Base-by-base conservation (phyloP, 768 basidiomycete genomes). In the Mycena pura region DNA sequence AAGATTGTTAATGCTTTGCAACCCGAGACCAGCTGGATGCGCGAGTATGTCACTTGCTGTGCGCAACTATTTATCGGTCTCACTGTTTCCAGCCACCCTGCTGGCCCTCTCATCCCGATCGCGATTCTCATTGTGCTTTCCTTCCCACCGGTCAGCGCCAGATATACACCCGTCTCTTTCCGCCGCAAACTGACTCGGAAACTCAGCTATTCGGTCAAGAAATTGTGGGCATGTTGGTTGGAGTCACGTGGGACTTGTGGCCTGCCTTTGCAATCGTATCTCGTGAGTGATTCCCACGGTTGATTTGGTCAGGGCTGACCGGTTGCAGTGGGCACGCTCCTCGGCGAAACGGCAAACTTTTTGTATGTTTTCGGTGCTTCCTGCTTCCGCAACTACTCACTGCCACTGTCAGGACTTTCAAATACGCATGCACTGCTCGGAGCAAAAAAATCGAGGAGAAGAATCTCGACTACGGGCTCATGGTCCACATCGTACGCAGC, bases 331-430 rank as follows among this genome's bases (percentile, higher is more conserved):
- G 85, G 86, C 5, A 87, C 87, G 0, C 77, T 87, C 57, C 60
- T 89, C 0, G 89, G 86, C 27, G 88, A 89, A 71, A 66, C 87
- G 7, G 88, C 82, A n/a, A 86, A 86, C 69, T 88, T 82, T 60
- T 83, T 82, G 85, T 87, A 62, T 63, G 83, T 73, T 13, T 49
- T 29, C 51, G 3, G 57, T 36, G 31, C 9, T 44, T 47, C 29
- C 17, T 39, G 2, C 22, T 34, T 2, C 29, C 2, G 32, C 58
- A 24, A 22, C 32, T 11, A 13, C 5, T n/a, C 6, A 21, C 11
- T 6, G 15, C 14, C 27, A 15, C 6, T 29, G 25, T 8, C 53
- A 85, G 84, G 57, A 81, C 82, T 0, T 90, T 89, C 80, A 83
- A 80, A 65, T 86, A 84, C 57, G 76, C 80, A 68, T 86, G 85